Evolutionary conservation across 768 basidiomycete genomes (phyloP), one percentile per base, ranked within the genome.

Genomic region (Leccinum broughii): DNA sequence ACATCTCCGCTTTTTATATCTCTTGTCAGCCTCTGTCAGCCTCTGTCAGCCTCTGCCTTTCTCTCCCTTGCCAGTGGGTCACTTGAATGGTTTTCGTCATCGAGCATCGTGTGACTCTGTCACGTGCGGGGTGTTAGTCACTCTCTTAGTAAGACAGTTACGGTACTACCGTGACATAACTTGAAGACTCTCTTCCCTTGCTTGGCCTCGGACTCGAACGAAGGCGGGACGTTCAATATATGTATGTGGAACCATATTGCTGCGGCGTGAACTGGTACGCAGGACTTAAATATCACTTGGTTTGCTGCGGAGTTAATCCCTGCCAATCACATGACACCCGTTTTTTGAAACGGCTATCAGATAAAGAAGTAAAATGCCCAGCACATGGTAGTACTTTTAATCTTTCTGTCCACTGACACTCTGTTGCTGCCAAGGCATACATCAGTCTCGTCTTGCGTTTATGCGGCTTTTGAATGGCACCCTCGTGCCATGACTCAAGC

Each of bases 1-100:
- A 46, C 69, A 70, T 70, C 53, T 39, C 44, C 28, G 60, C 57
- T 57, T 58, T 70, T 65, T 72, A 63, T 65, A 61, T 52, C 48
- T 44, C 44, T 30, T 39, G 28, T 13, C 55, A 55, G 52, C 53
- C 35, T 62, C 57, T 44, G 28, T 13, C 55, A 55, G 52, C 53
- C 35, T 62, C 57, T 44, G 63, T 70, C 68, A 68, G 64, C 65
- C 32, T 22, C 51, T 44, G 30, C 15, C 44, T 49, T 41, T 26
- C 5, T 15, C 22, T 24, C 4, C 13, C 34, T 34, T 34, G 30
- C 30, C 30, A 49, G 44, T 37, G 22, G 53, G 46, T 20, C 32
- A n/a, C 24, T 46, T 61, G 30, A 52, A 35, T 46, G 28, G 48
- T 63, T 51, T n/a, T 2, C 15, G 37, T 14, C 6, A 14, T 9